Evolutionary conservation across 1,139 yeast genomes (phyloP).

Genomic region (Suhomyces bribrorum): DNA sequence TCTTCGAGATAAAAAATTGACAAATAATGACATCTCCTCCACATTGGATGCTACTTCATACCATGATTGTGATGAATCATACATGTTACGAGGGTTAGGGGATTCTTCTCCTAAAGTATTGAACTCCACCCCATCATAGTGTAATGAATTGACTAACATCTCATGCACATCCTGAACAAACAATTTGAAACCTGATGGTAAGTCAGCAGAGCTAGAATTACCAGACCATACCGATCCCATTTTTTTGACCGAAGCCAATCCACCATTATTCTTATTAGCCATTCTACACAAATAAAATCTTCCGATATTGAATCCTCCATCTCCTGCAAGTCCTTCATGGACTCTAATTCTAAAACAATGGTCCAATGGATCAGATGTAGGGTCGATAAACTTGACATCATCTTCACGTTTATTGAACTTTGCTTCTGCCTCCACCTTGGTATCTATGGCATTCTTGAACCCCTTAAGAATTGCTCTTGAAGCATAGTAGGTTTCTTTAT

Average conservation of each 20-base stretch:
- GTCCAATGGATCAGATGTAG: conserved; percentile 41
- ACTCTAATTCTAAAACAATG: conserved; percentile 41
- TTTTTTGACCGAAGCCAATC: conserved; percentile 35
- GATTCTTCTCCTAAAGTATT: conserved; percentile 34
- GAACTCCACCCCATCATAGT: conserved; percentile 38
- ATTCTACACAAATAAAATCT: conserved; percentile 48
- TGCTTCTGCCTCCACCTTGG: conserved; percentile 34
- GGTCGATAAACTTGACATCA: conserved; percentile 41
- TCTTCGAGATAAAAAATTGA: conserved; percentile 26
- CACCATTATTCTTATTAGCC: conserved; percentile 43
- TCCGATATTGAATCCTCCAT: conserved; percentile 47
- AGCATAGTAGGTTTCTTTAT: conserved; percentile 46
- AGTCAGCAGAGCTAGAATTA: conserved; percentile 17
- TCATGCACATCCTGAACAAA: conserved; percentile 52
- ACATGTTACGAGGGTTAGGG: conserved; percentile 1
- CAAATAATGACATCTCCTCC: conserved; percentile 34
- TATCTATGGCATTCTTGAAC: conserved; percentile 32
- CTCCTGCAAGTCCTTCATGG: conserved; percentile 48
- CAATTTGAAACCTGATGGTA: conserved; percentile 45
- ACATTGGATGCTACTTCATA: conserved; percentile 46
- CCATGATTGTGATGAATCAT: conserved; percentile 24
- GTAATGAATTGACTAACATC: conserved; percentile 32
- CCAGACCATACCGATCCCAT: conserved; percentile 31
- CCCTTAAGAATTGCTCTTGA: conserved; percentile 44
- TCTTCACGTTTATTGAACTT: conserved; percentile 34